Percentiles rank a stretch among this genome's conserved stretches.
These are phyloP conservation scores for Phytophthora colocasiae DNA, from an alignment of 352 stramenopile genomes.

Conservation along the genomic window DNA sequence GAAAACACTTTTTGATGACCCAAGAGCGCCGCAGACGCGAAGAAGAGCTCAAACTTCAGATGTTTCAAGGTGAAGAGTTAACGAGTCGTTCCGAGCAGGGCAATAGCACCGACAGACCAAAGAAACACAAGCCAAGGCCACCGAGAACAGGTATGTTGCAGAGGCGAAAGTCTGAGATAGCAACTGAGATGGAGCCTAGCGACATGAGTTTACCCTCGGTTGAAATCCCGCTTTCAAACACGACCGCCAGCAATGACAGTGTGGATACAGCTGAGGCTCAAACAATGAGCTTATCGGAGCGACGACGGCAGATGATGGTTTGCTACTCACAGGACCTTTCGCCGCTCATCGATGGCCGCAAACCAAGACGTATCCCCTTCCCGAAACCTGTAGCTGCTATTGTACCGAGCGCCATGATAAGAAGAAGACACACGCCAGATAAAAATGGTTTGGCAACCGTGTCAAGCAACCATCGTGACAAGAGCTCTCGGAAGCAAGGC, in stretches of 20 bases:
- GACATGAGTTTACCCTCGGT: constrained; percentile 11
- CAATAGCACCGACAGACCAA: constrained; percentile 10
- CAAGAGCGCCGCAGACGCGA: constrained; percentile 52
- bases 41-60: constrained; percentile 53
- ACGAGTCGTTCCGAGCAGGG: constrained; percentile 35
- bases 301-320: constrained; percentile 45
- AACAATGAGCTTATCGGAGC: constrained; percentile 37
- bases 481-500: constrained; percentile 19
- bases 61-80: constrained; percentile 26
- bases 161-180: constrained; percentile 3
- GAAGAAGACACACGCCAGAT: constrained; percentile 18
- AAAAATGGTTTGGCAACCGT: constrained; percentile 8
- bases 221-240: neutral
- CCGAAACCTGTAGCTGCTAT: constrained; percentile 24
- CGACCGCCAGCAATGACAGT: constrained; percentile 9
- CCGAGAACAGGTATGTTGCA: constrained; percentile 13
- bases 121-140: constrained; percentile 33
- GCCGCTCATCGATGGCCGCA: constrained; percentile 57
- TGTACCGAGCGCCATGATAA: constrained; percentile 1
- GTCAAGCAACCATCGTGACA: constrained; percentile 18
- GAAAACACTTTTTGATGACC: constrained; percentile 44
- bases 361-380: constrained; percentile 52
- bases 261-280: constrained; percentile 22
- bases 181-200: constrained; percentile 3
- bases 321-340: constrained; percentile 76